Conservation (phyloP, 2,329 filamentous ascomycete genomes). For the Pestalotiopsis sp. region DNA sequence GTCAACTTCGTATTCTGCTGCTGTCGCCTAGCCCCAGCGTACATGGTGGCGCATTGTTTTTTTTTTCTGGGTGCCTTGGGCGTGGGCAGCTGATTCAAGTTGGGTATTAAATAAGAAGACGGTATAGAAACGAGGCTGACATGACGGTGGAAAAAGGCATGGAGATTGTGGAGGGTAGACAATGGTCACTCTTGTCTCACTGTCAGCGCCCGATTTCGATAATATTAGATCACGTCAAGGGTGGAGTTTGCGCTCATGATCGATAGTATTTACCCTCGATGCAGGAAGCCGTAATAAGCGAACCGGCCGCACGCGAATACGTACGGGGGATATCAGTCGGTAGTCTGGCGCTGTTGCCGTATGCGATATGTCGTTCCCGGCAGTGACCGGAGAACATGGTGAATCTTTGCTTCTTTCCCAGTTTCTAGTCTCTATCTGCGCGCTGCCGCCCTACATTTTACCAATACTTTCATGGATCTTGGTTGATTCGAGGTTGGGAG, state of each 20-base stretch:
- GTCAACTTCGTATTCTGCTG: conserved; percentile 9
- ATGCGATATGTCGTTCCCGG: too few relatives aligned
- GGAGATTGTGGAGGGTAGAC: not conserved
- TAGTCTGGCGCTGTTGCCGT: too few relatives aligned
- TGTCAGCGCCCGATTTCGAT: conserved; percentile 2
- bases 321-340: not conserved
- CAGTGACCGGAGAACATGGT: not conserved
- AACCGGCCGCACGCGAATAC: not conserved
- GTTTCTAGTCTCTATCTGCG: not conserved
- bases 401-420: not conserved
- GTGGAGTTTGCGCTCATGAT: not conserved
- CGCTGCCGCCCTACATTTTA: not conserved
- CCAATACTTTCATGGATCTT: not conserved
- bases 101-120: conserved; percentile 5
- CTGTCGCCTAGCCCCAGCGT: conserved; percentile 4
- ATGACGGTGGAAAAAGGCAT: not conserved
- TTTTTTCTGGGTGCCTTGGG: not conserved
- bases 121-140: conserved; percentile 4
- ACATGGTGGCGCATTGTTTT: conserved; percentile 9
- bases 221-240: not conserved
- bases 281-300: not conserved
- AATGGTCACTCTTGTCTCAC: conserved; percentile 6
- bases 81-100: not conserved
- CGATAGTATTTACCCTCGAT: not conserved
- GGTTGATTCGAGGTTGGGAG: not conserved